Percentiles rank a stretch among this genome's conserved stretches.
Evolutionary conservation across 306 rosid species (phyloP).

Genomic region (Castanea mollissima): DNA sequence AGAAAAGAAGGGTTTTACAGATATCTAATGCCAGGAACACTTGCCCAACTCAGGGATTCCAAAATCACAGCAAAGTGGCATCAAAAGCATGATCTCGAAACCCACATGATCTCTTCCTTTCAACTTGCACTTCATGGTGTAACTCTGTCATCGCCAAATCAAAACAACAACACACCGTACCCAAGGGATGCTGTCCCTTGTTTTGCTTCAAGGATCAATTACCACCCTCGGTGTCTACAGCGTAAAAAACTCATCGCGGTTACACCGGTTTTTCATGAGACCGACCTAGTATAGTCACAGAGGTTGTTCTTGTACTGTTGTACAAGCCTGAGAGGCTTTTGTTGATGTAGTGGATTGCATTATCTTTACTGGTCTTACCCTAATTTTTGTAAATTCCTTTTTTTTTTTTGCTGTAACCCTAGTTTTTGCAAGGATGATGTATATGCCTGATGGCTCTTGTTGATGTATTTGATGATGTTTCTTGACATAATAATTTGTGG

Average conservation of each 20-base stretch:
- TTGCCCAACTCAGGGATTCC: constrained; percentile 17
- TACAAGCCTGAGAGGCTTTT: neutral
- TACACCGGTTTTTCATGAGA: constrained; percentile 24
- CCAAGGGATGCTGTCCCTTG: constrained; percentile 17
- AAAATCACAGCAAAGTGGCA: constrained; percentile 13
- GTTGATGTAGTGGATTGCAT: too few relatives aligned
- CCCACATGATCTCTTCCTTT: neutral
- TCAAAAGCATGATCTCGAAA: neutral
- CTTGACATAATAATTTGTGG: neutral
- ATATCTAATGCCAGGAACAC: constrained; percentile 23
- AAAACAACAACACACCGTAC: neutral
- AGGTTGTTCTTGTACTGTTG: neutral
- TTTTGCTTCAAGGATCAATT: constrained; percentile 3
- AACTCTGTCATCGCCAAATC: neutral
- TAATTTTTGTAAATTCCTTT: too few relatives aligned
- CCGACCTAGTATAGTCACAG: neutral
- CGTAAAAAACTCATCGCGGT: constrained; percentile 34
- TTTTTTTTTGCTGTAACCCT: too few relatives aligned
- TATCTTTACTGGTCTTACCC: too few relatives aligned
- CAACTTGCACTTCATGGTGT: neutral
- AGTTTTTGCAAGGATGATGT: too few relatives aligned
- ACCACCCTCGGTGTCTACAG: constrained; percentile 22
- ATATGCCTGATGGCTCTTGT: too few relatives aligned
- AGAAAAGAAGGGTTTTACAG: constrained; percentile 9
- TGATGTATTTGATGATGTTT: too few relatives aligned